A percentile compares a stretch with the other conserved stretches of the same genome.
phyloP scores from a whole-genome alignment of 306 rosid genomes.

The Gillenia trifoliata region DNA sequence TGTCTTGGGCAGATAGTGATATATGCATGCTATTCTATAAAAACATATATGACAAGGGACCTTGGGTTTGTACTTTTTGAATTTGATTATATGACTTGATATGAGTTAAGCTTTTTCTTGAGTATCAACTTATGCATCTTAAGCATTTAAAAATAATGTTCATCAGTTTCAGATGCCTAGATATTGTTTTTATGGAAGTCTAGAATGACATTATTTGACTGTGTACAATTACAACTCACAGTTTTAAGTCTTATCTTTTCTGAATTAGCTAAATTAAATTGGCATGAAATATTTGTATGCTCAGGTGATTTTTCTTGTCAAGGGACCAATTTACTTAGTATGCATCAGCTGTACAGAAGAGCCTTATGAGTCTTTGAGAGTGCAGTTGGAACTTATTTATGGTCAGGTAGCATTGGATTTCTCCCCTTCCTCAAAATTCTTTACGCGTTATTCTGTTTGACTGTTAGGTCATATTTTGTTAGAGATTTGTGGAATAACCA shows the following conservation, averaged over 20 bases:
- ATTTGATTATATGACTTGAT: neutral
- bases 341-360: constrained; percentile 97
- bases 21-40: neutral
- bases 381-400: constrained; percentile 82
- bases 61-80: neutral
- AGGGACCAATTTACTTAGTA: constrained; percentile 92
- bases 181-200: neutral
- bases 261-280: constrained; percentile 4
- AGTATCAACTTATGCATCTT: neutral
- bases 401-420: constrained; percentile 70
- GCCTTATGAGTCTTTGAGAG: constrained; percentile 75
- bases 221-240: neutral
- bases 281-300: constrained; percentile 13
- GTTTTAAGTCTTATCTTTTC: constrained; percentile 1
- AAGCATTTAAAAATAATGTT: neutral
- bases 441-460: constrained; percentile 16
- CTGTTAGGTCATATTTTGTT: constrained; percentile 4
- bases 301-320: constrained; percentile 90
- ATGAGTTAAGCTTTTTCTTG: neutral
- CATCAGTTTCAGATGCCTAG: neutral
- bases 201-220: neutral
- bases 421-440: constrained; percentile 7
- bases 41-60: neutral
- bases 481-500: constrained; percentile 10
- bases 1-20: neutral